phyloP scores from a whole-genome alignment of 495 filamentous ascomycete genomes.

The Neurospora discreta region DNA sequence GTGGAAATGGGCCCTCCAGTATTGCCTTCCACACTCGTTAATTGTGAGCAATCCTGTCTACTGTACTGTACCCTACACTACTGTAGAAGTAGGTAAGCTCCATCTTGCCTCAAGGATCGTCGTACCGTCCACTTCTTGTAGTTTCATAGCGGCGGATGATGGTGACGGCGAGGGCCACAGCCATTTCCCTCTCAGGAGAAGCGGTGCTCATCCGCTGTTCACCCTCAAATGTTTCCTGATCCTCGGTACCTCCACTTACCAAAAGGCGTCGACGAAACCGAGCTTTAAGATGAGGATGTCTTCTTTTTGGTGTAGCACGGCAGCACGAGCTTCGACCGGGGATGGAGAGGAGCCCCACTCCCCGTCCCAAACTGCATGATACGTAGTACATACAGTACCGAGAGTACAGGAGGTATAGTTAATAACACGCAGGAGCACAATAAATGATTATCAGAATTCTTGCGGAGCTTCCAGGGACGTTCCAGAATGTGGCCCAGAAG shows the following conservation, averaged over 20 bases:
- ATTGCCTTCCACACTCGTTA: too few species aligned
- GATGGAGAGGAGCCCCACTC: background rate
- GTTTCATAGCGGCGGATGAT: background rate
- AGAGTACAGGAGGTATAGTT: background rate
- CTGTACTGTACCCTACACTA: too few species aligned
- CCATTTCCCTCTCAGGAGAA: background rate
- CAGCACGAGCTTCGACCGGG: background rate
- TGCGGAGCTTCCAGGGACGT: background rate
- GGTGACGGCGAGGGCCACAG: background rate
- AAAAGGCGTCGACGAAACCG: background rate
- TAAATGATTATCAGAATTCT: background rate
- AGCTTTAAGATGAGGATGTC: background rate
- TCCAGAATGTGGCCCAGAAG: background rate
- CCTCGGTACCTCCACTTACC: background rate
- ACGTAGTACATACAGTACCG: background rate
- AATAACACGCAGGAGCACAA: background rate
- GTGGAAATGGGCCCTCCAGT: too few species aligned
- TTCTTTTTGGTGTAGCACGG: background rate
- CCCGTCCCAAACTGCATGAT: background rate
- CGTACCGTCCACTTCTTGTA: background rate
- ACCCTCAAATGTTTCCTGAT: background rate
- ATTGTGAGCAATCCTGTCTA: background rate
- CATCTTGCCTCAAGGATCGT: background rate
- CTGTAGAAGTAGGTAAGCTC: background rate
- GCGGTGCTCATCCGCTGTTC: background rate